Evolutionary conservation across 768 basidiomycete genomes (phyloP).

Genomic region (Tulasnella sp.): DNA sequence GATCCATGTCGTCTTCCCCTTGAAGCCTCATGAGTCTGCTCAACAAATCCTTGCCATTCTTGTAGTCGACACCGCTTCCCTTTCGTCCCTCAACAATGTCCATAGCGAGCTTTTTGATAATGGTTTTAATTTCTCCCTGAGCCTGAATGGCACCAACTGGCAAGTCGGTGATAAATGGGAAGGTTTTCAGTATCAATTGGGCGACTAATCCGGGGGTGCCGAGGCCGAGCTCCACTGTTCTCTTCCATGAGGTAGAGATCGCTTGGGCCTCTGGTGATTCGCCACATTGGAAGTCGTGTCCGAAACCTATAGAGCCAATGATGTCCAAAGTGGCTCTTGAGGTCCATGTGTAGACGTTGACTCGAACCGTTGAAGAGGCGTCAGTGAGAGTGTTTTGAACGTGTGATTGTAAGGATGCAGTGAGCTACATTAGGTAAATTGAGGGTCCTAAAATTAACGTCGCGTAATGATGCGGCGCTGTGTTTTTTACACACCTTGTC

Average conservation of each 20-base stretch:
- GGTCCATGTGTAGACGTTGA: slow-evolving; percentile 17
- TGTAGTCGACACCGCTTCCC: neutral
- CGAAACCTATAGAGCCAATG: slow-evolving; percentile 29
- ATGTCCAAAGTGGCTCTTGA: slow-evolving; percentile 22
- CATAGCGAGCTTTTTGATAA: slow-evolving; percentile 19
- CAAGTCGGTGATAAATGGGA: slow-evolving; percentile 23
- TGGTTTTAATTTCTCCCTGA: slow-evolving; percentile 22
- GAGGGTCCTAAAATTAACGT: neutral
- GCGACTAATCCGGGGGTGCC: slow-evolving; percentile 16
- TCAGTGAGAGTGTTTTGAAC: neutral
- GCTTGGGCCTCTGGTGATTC: slow-evolving; percentile 23
- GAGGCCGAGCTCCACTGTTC: slow-evolving; percentile 19
- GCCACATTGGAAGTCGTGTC: slow-evolving; percentile 31
- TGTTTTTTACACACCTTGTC: too few species aligned
- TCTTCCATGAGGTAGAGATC: slow-evolving; percentile 24
- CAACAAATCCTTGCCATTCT: slow-evolving; percentile 16
- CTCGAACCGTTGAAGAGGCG: neutral
- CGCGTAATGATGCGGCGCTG: too few species aligned
- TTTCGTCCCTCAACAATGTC: neutral
- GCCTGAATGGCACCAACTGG: slow-evolving; percentile 22
- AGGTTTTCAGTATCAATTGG: slow-evolving; percentile 22
- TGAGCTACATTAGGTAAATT: neutral
- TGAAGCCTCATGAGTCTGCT: slow-evolving; percentile 5
- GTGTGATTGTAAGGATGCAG: neutral
- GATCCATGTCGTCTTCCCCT: slow-evolving; percentile 14